Percentiles rank a stretch among this genome's conserved stretches.
These are phyloP conservation scores for Ophiostoma quercus DNA, from an alignment of 2,329 filamentous ascomycete genomes.

Conservation along the genomic window DNA sequence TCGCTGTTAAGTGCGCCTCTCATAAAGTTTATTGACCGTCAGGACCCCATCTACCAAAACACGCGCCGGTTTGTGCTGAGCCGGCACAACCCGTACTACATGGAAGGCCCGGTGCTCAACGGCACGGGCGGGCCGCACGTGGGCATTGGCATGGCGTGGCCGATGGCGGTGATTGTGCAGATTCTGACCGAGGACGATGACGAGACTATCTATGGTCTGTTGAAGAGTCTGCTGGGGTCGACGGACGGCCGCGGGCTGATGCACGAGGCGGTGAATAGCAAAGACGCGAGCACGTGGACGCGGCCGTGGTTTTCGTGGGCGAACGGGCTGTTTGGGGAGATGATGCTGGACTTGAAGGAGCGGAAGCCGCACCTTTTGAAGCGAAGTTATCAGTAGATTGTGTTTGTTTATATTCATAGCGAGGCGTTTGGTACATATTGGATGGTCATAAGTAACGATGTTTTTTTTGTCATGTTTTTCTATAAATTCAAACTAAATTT, in stretches of 20 bases:
- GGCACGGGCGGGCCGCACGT: conserved; percentile 31
- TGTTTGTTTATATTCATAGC: conserved; percentile 17
- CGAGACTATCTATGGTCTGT: conserved; percentile 51
- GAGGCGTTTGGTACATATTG: not conserved
- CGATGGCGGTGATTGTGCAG: conserved; percentile 63
- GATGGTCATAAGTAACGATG: too few species aligned
- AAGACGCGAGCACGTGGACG: conserved; percentile 53
- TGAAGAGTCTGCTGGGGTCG: conserved; percentile 52
- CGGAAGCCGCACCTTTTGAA: conserved; percentile 63
- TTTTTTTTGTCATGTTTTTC: not conserved
- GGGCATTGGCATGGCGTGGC: conserved; percentile 60
- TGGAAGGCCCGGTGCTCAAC: conserved; percentile 48
- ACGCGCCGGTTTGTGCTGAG: conserved; percentile 42
- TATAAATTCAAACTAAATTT: too few species aligned
- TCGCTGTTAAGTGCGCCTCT: conserved; percentile 56
- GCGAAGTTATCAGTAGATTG: conserved; percentile 44
- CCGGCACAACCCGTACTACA: conserved; percentile 66
- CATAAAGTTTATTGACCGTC: conserved; percentile 49
- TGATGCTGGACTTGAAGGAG: conserved; percentile 67
- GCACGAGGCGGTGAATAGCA: conserved; percentile 64
- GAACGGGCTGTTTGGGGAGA: conserved; percentile 82
- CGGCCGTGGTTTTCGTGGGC: conserved; percentile 70
- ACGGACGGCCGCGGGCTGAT: conserved; percentile 59
- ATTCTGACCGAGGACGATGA: conserved; percentile 60
- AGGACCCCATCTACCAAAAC: conserved; percentile 55